A percentile compares a stretch with the other conserved stretches of the same genome.
Evolutionary conservation across 2,329 filamentous ascomycete species (phyloP).

Genomic region (Zymoseptoria tritici): DNA sequence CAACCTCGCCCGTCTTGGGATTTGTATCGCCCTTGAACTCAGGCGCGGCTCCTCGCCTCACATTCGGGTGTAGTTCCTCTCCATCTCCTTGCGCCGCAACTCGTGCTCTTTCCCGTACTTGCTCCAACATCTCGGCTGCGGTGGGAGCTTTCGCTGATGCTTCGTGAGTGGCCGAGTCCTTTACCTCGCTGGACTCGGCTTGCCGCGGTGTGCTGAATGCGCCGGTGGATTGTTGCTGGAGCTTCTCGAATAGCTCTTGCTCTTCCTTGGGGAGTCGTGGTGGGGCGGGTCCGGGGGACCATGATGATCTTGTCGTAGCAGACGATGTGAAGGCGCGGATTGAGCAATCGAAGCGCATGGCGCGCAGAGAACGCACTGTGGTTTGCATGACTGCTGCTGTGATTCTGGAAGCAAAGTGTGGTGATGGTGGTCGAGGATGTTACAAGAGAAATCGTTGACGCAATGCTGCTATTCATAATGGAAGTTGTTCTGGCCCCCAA

Average conservation of each 20-base stretch:
- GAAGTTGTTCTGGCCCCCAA: background rate
- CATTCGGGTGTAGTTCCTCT: conserved; percentile 61
- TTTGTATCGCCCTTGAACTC: conserved; percentile 92
- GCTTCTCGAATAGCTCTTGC: conserved; percentile 81
- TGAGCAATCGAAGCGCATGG: conserved; percentile 23
- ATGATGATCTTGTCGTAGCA: conserved; percentile 36
- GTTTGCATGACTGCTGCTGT: conserved; percentile 17
- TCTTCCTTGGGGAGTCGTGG: conserved; percentile 81
- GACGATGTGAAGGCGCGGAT: conserved; percentile 32
- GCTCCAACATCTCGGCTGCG: conserved; percentile 22
- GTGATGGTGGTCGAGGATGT: background rate
- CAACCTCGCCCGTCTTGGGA: conserved; percentile 89
- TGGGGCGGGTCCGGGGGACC: conserved; percentile 55
- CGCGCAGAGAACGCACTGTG: conserved; percentile 13
- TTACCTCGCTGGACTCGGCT: background rate
- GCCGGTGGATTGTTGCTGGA: conserved; percentile 69
- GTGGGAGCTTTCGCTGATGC: conserved; percentile 2
- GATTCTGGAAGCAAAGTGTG: too few species aligned
- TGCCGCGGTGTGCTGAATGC: conserved; percentile 61
- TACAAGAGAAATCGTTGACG: background rate
- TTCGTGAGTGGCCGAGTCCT: background rate
- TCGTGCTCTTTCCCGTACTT: conserved; percentile 31
- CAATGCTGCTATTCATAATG: background rate
- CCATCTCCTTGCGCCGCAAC: conserved; percentile 51
- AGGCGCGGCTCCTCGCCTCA: conserved; percentile 69